Evolutionary conservation across 495 filamentous ascomycete genomes (phyloP).

Genomic region (Neurospora tetrasperma): DNA sequence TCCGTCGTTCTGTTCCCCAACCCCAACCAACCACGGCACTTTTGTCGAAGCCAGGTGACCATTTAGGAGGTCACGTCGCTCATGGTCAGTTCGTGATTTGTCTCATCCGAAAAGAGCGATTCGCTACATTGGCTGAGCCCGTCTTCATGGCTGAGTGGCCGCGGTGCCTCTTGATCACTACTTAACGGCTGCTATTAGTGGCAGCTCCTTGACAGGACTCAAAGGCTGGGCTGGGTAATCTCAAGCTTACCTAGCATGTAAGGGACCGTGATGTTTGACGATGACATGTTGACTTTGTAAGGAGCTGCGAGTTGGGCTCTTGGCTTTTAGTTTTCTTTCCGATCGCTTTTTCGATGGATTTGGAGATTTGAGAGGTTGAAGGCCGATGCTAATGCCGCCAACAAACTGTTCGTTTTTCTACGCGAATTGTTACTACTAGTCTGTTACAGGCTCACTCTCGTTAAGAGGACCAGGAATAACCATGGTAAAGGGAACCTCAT

Average conservation of each 20-base stretch:
- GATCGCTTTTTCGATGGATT: background rate
- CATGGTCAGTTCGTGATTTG: background rate
- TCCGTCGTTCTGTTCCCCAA: background rate
- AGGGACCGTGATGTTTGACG: background rate
- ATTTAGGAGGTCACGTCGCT: background rate
- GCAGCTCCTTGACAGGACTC: background rate
- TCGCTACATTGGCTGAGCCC: background rate
- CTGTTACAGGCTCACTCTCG: background rate
- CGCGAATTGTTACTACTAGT: background rate
- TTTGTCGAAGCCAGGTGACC: background rate
- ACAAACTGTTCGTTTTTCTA: conserved; percentile 8
- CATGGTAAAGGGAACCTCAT: background rate
- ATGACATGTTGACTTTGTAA: background rate
- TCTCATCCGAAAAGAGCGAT: background rate
- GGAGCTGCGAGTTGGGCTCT: background rate
- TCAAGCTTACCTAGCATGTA: background rate
- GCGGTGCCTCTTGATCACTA: background rate
- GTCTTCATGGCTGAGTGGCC: background rate
- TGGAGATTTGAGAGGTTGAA: background rate
- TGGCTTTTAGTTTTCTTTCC: background rate
- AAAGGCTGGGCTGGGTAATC: background rate
- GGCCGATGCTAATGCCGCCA: conserved; percentile 3
- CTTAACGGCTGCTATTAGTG: background rate
- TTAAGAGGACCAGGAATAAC: background rate
- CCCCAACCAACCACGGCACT: background rate